Percentiles rank a stretch among this genome's conserved stretches.
These are phyloP conservation scores for Citrullus colocynthis DNA, from an alignment of 306 rosid genomes.

Conservation along the genomic window DNA sequence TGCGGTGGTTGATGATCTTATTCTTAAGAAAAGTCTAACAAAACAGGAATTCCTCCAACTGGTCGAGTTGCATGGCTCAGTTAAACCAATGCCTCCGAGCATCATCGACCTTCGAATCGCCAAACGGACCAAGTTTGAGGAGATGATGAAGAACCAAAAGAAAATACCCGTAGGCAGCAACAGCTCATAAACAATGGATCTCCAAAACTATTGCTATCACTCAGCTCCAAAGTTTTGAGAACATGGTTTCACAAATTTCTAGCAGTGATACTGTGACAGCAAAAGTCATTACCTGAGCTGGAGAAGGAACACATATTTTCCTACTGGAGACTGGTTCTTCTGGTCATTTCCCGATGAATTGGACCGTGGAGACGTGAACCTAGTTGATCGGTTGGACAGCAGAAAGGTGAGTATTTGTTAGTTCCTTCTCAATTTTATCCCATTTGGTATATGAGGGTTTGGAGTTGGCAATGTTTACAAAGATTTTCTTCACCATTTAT, in stretches of 20 bases:
- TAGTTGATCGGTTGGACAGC: neutral
- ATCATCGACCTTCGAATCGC: slow-evolving; percentile 57
- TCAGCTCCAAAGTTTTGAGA: neutral
- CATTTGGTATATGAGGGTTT: neutral
- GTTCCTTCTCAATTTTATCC: neutral
- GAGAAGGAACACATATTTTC: neutral
- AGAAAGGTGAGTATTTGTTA: neutral
- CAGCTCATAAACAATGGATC: neutral
- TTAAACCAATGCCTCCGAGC: slow-evolving; percentile 45
- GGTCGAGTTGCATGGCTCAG: slow-evolving; percentile 60
- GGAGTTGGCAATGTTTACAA: neutral
- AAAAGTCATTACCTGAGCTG: neutral
- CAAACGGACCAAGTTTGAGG: slow-evolving; percentile 42
- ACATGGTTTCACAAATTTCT: neutral
- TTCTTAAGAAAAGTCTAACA: slow-evolving; percentile 67
- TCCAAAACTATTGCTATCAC: neutral
- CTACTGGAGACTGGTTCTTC: neutral
- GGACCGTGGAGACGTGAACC: neutral
- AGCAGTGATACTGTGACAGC: neutral
- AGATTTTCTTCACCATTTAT: neutral
- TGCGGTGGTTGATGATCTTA: slow-evolving; percentile 61
- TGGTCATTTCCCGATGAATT: neutral
- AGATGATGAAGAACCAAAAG: slow-evolving; percentile 19
- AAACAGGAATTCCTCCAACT: slow-evolving; percentile 58
- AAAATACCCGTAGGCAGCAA: slow-evolving; percentile 8